These are phyloP conservation scores for Penicillium turbatum DNA, from an alignment of 495 filamentous ascomycete genomes.

Conservation along the genomic window DNA sequence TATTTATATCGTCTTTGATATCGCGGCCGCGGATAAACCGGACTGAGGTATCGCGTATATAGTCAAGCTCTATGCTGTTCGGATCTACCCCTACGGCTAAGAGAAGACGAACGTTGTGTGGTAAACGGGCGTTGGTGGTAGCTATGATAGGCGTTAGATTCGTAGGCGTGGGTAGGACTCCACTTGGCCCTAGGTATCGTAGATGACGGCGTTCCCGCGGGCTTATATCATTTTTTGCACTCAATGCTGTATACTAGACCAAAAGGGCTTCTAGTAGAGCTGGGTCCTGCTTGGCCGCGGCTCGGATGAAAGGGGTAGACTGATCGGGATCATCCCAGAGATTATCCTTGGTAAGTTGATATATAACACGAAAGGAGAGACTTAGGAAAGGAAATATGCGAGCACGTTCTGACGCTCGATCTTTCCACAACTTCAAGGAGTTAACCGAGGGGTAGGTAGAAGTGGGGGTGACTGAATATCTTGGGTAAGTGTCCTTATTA, in stretches of 20 bases:
- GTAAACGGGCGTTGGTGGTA: not conserved
- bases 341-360: slow-evolving; percentile 3
- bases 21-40: not conserved
- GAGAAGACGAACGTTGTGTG: not conserved
- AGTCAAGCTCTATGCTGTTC: not conserved
- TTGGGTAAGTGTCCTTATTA: no score
- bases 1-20: not conserved
- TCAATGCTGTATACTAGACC: not conserved
- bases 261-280: slow-evolving; percentile 1
- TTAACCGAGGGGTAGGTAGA: no score
- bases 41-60: not conserved
- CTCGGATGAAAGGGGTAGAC: not conserved
- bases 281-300: not conserved
- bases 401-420: not conserved
- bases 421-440: not conserved
- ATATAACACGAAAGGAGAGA: not conserved
- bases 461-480: no score
- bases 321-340: not conserved
- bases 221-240: not conserved
- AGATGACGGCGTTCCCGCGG: not conserved
- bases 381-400: not conserved
- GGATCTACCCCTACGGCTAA: not conserved
- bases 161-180: not conserved
- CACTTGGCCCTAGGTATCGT: not conserved
- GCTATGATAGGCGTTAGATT: not conserved